phyloP scores from a whole-genome alignment of 1,139 yeast species.

The Barnettozyma hawaiiensis region DNA sequence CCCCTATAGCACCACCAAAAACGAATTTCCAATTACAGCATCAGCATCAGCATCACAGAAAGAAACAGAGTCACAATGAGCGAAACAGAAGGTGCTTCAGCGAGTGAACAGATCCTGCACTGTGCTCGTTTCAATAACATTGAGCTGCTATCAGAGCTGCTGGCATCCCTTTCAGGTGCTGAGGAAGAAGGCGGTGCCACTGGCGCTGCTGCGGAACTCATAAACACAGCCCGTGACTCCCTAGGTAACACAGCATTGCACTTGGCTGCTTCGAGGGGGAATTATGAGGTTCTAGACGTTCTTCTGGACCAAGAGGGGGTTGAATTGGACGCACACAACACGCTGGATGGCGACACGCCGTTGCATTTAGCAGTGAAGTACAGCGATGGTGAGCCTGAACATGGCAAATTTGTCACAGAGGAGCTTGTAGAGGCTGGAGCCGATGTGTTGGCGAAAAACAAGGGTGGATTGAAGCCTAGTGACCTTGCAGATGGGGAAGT shows the following conservation, averaged over 20 bases:
- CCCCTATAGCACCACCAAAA: not conserved
- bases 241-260: constrained; percentile 82
- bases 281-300: constrained; percentile 80
- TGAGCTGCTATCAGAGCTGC: constrained; percentile 59
- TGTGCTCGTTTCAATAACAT: constrained; percentile 85
- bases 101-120: constrained; percentile 76
- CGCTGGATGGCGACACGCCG: constrained; percentile 78
- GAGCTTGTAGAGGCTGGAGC: constrained; percentile 90
- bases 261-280: constrained; percentile 73
- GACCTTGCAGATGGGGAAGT: constrained; percentile 50
- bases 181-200: constrained; percentile 29
- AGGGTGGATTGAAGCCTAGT: constrained; percentile 64
- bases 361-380: constrained; percentile 80
- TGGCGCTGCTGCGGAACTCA: constrained; percentile 42
- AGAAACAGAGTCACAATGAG: too few species aligned
- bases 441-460: constrained; percentile 58
- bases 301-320: constrained; percentile 86
- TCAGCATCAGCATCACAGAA: not conserved
- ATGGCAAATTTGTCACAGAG: constrained; percentile 74
- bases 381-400: constrained; percentile 74
- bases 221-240: constrained; percentile 70
- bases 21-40: not conserved
- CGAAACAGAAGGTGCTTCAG: constrained; percentile 61
- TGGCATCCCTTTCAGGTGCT: constrained; percentile 33
- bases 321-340: constrained; percentile 76